Conservation (phyloP, 2,329 filamentous ascomycete genomes). For the Aspergillus persii region DNA sequence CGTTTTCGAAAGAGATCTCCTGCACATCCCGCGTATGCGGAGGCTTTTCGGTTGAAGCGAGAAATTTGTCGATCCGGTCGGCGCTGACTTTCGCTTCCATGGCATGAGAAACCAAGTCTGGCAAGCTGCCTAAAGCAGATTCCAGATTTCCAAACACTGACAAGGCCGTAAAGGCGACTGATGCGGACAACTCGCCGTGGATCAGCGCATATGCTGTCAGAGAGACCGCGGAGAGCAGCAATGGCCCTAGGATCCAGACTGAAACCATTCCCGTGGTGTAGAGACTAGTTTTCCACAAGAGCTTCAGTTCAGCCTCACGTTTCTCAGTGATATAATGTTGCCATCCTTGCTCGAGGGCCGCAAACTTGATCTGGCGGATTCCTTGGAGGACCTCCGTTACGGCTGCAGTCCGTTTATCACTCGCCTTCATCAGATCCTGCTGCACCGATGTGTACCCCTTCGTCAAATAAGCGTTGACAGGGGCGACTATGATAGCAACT, state of each 20-base stretch:
- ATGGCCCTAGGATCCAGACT: constrained; percentile 70
- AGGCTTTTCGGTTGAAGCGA: constrained; percentile 65
- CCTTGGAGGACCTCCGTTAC: constrained; percentile 73
- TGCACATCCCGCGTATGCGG: constrained; percentile 53
- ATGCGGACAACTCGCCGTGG: constrained; percentile 63
- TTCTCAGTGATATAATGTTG: constrained; percentile 64
- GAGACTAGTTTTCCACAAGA: constrained; percentile 64
- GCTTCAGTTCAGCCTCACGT: constrained; percentile 62
- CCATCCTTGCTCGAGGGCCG: constrained; percentile 72
- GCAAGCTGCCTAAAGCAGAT: constrained; percentile 66
- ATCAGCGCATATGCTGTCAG: constrained; percentile 66
- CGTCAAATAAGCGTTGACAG: constrained; percentile 65
- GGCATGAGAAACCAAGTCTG: constrained; percentile 68
- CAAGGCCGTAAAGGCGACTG: constrained; percentile 75
- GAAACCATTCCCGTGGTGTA: constrained; percentile 62
- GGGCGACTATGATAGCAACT: constrained; percentile 62
- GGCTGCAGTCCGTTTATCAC: constrained; percentile 70
- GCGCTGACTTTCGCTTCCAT: constrained; percentile 73
- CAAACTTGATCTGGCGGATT: constrained; percentile 80
- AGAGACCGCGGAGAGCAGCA: constrained; percentile 69
- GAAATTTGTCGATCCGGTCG: constrained; percentile 68
- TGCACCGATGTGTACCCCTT: constrained; percentile 64
- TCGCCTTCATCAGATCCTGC: constrained; percentile 69
- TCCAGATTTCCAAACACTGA: constrained; percentile 72
- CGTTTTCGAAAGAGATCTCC: constrained; percentile 63